Evolutionary conservation across 1,284 basidiomycete species (phyloP).

Genomic region (Macrocystidia cucumis): DNA sequence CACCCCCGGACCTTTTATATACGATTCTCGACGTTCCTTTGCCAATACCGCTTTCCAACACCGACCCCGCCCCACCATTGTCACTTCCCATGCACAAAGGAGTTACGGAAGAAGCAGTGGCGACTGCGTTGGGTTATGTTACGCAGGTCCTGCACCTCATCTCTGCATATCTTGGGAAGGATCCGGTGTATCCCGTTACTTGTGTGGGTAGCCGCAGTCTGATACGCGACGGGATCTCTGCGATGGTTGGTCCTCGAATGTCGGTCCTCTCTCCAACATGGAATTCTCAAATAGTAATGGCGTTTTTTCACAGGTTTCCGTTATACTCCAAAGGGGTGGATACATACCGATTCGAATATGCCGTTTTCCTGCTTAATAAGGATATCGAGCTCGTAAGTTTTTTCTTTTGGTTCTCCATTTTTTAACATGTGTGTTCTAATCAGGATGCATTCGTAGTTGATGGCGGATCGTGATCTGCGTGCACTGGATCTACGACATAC

Average conservation of each 20-base stretch:
- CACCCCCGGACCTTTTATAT: slow-evolving; percentile 77
- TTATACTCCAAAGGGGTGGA: slow-evolving; percentile 93
- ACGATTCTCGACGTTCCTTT: slow-evolving; percentile 79
- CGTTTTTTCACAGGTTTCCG: slow-evolving; percentile 65
- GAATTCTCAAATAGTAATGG: not conserved
- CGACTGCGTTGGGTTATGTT: slow-evolving; percentile 83
- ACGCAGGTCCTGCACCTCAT: slow-evolving; percentile 81
- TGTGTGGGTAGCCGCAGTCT: slow-evolving; percentile 84
- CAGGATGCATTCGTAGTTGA: slow-evolving; percentile 53
- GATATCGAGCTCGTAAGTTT: slow-evolving; percentile 84
- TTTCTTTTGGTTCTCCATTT: slow-evolving; percentile 2
- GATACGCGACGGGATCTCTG: slow-evolving; percentile 85
- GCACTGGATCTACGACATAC: slow-evolving; percentile 94
- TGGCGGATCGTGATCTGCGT: slow-evolving; percentile 82
- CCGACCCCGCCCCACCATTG: slow-evolving; percentile 83
- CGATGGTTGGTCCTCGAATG: slow-evolving; percentile 91
- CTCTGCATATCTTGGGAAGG: slow-evolving; percentile 69
- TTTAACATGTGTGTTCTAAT: slow-evolving; percentile 10
- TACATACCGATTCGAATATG: slow-evolving; percentile 96
- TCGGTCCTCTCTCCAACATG: no score
- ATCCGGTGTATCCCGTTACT: slow-evolving; percentile 84
- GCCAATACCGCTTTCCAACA: slow-evolving; percentile 70
- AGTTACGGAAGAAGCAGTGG: slow-evolving; percentile 78
- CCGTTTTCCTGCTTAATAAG: slow-evolving; percentile 95
- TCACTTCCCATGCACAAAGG: slow-evolving; percentile 55